Base-by-base conservation (phyloP, 129 eudicot species). In the Calendula officinalis region DNA sequence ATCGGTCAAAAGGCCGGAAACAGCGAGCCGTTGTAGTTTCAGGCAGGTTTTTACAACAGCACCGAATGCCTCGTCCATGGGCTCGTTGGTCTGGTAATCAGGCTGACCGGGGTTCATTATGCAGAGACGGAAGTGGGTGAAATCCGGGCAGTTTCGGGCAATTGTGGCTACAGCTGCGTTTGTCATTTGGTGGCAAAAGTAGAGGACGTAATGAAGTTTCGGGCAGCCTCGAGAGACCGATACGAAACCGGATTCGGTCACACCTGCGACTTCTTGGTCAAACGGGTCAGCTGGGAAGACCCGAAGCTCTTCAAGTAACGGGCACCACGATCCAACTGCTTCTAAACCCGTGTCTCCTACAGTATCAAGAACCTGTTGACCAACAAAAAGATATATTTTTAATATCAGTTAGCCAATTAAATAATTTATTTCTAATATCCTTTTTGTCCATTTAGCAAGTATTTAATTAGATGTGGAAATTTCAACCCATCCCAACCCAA, bases 111-210 rank as follows among this genome's bases (percentile, higher is more conserved):
- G 91, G 49, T 69, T 75, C 86, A 88, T 84, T 42, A 87, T 84
- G 60, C 88, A 84, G 30, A 87, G 91, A 30, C 88, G 90, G 30
- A 87, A 87, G 61, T 79, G 86, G 41, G 85, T 84, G 56, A 88
- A 81, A 42, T 77, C 56, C 1, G 86, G 96, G 70, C 91, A 84
- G 75, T 84, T 84, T 56, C 73, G 73, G 11, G 70, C 91, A 13
- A 84, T 68, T 9, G 86, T 81, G 1, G 73, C 75, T 22, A 88
- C 81, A 5, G 96, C 96, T 36, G 84, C 86, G 66, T 88, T 88
- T 37, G 92, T 88, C 92, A 88, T 84, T 34, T 83, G 83, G 56
- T 81, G 66, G 79, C 92, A 88, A 62, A 88, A 88, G 75, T 84
- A 88, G 61, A 88, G 86, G 34, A 88, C 84, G n/a, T 84, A 84